These are phyloP conservation scores for Annona squamosa DNA, from an alignment of 164 flowering plant species.

Conservation along the genomic window DNA sequence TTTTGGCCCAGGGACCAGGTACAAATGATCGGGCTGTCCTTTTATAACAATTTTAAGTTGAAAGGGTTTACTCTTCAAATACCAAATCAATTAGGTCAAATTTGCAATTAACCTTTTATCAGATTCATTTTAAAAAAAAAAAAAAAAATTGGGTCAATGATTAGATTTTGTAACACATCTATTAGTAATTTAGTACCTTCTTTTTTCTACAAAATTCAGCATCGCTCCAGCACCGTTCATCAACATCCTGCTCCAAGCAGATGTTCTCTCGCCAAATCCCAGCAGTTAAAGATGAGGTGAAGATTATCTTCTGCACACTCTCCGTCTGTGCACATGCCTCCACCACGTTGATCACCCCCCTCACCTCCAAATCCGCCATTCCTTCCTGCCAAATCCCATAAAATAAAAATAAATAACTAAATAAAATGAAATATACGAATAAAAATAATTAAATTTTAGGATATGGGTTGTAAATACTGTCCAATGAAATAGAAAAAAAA, in stretches of 20 bases:
- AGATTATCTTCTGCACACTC: conserved; percentile 42
- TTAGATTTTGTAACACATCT: too few species aligned
- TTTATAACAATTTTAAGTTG: too few species aligned
- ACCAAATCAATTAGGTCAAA: too few species aligned
- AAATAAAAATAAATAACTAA: not conserved
- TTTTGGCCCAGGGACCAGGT: too few species aligned
- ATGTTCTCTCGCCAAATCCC: conserved; percentile 59
- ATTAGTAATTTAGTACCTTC: conserved; percentile 30
- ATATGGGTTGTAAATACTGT: not conserved
- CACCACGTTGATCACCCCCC: conserved; percentile 64
- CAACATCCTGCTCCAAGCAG: conserved; percentile 32
- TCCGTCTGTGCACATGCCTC: conserved; percentile 71
- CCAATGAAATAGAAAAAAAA: not conserved
- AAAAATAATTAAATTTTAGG: not conserved
- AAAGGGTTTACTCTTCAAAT: too few species aligned
- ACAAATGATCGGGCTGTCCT: too few species aligned
- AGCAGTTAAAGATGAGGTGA: conserved; percentile 58
- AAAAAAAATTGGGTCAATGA: too few species aligned
- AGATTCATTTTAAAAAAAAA: too few species aligned
- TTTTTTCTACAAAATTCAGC: conserved; percentile 42
- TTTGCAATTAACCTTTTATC: too few species aligned
- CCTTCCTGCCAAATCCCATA: conserved; percentile 29
- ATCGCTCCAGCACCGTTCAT: conserved; percentile 69
- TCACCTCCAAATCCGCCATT: conserved; percentile 55
- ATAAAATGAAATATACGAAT: not conserved